Evolutionary conservation across 2,329 filamentous ascomycete species (phyloP), one percentile per base, ranked within the genome.

Genomic region (Ramichloridium luteum): DNA sequence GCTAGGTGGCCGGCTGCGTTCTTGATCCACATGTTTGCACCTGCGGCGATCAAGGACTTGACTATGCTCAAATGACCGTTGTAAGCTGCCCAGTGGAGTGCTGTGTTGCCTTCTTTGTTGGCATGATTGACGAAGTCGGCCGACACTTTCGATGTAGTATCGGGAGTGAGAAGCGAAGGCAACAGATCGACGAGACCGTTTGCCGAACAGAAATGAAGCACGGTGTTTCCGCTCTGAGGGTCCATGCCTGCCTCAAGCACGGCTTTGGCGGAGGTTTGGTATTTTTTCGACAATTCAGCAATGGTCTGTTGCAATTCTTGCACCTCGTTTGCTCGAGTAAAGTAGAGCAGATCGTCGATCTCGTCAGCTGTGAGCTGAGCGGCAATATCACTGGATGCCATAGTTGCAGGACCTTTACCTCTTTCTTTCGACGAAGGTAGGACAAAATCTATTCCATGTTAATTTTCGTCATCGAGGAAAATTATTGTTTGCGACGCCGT

Each of bases 281-380:
- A 74, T 35, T 77, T 69, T 43, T 68, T 59, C 16, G 74, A 66
- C 13, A 92, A 58, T 15, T 65, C 62, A 9, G 68, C 58, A 31
- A 92, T 64, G 39, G 62, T 65, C 25, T 59, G 51, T 27, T 68
- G 62, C 28, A 96, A 65, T 15, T 88, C 80, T 12, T 67, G 60
- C 35, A 74, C 64, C 41, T 94, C 86, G 42, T 84, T 84, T 0
- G 72, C 69, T 22, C 88, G 81, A 2, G 85, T 72, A 45, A 83
- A 75, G 62, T 93, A 94, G 45, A 96, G 72, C 43, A 96, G 70
- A 59, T 96, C 88, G 55, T 94, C 86, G 49, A 92, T 78, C 56
- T 85, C 74, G 32, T 93, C 86, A 53, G 80, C 76, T 30, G 72
- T 71, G 29, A 88, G 62, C 44, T 32, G n/a, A n/a, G n/a, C n/a